Evolutionary conservation across 768 basidiomycete genomes (phyloP), one percentile per base, ranked within the genome.

Genomic region (Mycena latifolia): DNA sequence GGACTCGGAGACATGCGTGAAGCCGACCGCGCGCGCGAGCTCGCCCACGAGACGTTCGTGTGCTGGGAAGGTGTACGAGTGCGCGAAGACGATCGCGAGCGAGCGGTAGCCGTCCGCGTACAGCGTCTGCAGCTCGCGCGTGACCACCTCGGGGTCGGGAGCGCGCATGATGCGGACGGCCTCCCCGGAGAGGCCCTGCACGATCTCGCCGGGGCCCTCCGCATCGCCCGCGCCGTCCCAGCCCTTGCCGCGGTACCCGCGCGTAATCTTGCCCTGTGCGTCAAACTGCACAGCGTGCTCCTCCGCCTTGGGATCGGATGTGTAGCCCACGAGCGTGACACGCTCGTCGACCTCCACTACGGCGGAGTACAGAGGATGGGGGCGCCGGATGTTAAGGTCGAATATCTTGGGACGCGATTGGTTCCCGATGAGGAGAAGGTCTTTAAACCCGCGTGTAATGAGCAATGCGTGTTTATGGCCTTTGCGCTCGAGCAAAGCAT

Each of bases 341-440:
- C 97, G 90, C 79, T 99, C 97, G 70, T 97, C 95, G 0, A 87
- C 82, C 73, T 90, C 92, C 12, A 94, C 72, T 5, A 95, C 93
- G 4, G 82, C 80, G 0, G 89, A 87, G 76, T 96, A 99, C 7
- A 99, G 81, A 4, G 93, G 91, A 0, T 85, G 71, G 0, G 91
- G 85, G 12, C 94, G 88, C 27, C 89, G 87, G 75, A 98, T 96
- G 72, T 96, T 93, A 27, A 99, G 84, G 77, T 98, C 96, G 72
- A 99, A 99, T 71, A 98, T 98, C 72, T 88, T 89, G 2, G 97
- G 97, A 24, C 97, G 91, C 20, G 95, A 92, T 76, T 98, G 97
- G 76, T 98, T 98, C 11, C 95, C 95, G 63, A 99, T 98, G 33
- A 93, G 84, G 8, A 99, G 85, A 12, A 98, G 88, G 77, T 98